A percentile compares a stretch with the other conserved stretches of the same genome.
Evolutionary conservation across 106 monocot species (phyloP).

Genomic region (Allium cepa): DNA sequence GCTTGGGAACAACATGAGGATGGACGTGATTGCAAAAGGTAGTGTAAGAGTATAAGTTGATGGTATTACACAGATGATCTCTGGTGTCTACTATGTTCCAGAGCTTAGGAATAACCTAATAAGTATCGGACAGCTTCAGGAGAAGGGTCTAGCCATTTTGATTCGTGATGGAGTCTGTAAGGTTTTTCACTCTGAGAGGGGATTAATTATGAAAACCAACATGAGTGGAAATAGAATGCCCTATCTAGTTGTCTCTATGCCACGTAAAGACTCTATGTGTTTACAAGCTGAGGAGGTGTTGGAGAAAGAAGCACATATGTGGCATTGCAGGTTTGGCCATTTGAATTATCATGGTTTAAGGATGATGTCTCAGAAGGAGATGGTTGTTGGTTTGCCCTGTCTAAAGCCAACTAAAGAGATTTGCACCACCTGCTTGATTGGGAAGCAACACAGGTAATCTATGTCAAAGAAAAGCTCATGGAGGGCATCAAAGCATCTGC

Average conservation of each 20-base stretch:
- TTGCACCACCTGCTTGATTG: too few relatives aligned
- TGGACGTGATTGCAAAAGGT: neutral
- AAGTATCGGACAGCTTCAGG: neutral
- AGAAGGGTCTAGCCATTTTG: neutral
- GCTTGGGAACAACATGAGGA: neutral
- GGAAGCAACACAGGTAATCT: too few relatives aligned
- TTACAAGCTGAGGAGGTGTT: neutral
- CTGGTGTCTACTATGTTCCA: conserved; percentile 4
- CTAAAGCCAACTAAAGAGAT: too few relatives aligned
- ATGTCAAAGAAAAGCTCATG: neutral
- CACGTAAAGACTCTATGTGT: too few relatives aligned
- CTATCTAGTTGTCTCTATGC: too few relatives aligned
- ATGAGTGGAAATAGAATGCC: too few relatives aligned
- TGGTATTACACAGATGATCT: neutral
- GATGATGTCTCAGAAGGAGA: neutral
- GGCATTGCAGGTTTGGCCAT: conserved; percentile 7
- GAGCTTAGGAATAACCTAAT: conserved; percentile 2
- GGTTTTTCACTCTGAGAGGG: too few relatives aligned
- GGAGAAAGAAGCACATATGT: conserved; percentile 3
- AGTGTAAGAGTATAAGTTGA: neutral
- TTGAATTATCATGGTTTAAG: neutral
- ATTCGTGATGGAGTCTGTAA: neutral
- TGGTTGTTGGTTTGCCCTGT: too few relatives aligned
- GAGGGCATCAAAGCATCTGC: neutral
- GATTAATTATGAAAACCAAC: too few relatives aligned